These are phyloP conservation scores for Coprinellus micaceus DNA, from an alignment of 768 basidiomycete genomes.

Conservation along the genomic window DNA sequence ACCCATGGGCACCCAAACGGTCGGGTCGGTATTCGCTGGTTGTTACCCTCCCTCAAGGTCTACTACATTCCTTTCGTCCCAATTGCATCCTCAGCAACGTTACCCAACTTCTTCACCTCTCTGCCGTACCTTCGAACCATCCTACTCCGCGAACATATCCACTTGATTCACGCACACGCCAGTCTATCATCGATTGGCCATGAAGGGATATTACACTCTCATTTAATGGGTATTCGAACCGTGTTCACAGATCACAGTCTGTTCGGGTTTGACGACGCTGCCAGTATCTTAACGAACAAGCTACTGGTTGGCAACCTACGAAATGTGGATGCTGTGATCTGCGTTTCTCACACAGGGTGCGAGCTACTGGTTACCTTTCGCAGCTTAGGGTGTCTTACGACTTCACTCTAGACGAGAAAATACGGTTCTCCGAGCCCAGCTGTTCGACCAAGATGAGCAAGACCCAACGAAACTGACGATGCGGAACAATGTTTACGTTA, in stretches of 20 bases:
- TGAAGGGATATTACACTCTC: slow-evolving; percentile 88
- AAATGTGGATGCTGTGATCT: slow-evolving; percentile 92
- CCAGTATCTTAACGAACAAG: slow-evolving; percentile 96
- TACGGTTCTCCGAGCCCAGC: slow-evolving; percentile 81
- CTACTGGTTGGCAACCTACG: slow-evolving; percentile 80
- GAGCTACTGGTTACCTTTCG: slow-evolving; percentile 17
- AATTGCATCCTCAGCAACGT: slow-evolving; percentile 86
- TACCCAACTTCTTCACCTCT: slow-evolving; percentile 92
- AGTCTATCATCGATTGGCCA: slow-evolving; percentile 87
- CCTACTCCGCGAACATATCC: slow-evolving; percentile 78
- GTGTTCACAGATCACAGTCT: slow-evolving; percentile 97
- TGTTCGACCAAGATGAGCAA: slow-evolving; percentile 54
- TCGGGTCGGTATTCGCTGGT: slow-evolving; percentile 86
- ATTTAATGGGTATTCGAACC: slow-evolving; percentile 81
- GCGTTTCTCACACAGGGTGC: slow-evolving; percentile 95
- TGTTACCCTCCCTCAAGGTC: slow-evolving; percentile 83
- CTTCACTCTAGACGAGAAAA: slow-evolving; percentile 81
- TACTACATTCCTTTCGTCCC: slow-evolving; percentile 91
- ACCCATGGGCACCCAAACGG: slow-evolving; percentile 88
- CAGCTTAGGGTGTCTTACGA: slow-evolving; percentile 1
- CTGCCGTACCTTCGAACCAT: slow-evolving; percentile 91
- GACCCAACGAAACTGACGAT: slow-evolving; percentile 44
- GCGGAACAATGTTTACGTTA: slow-evolving; percentile 74
- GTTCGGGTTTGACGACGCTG: slow-evolving; percentile 96
- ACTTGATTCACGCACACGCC: slow-evolving; percentile 89